Percentiles rank a stretch among this genome's conserved stretches.
Evolutionary conservation across 352 stramenopile species (phyloP).

Genomic region (Phytophthora foliorum): DNA sequence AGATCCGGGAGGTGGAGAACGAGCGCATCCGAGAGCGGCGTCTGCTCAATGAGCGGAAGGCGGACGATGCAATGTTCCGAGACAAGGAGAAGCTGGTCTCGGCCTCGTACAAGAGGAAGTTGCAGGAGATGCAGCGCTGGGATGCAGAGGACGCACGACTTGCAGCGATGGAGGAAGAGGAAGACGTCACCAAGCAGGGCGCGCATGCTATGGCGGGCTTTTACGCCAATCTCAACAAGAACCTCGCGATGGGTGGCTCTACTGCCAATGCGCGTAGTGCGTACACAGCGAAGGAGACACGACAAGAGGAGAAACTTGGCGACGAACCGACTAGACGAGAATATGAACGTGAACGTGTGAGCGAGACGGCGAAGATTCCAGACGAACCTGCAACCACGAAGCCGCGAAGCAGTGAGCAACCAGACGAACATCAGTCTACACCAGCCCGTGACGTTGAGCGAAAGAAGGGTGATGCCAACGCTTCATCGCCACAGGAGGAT

Average conservation of each 20-base stretch:
- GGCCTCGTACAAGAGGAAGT: slow-evolving; percentile 92
- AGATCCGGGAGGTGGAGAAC: slow-evolving; percentile 91
- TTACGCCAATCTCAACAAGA: slow-evolving; percentile 94
- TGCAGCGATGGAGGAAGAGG: slow-evolving; percentile 66
- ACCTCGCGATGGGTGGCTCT: slow-evolving; percentile 92
- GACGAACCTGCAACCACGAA: slow-evolving; percentile 34
- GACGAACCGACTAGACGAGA: slow-evolving; percentile 12
- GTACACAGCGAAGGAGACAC: slow-evolving; percentile 71
- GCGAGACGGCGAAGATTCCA: not conserved
- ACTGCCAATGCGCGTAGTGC: slow-evolving; percentile 76
- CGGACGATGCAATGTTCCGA: slow-evolving; percentile 83
- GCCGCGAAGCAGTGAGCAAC: slow-evolving; percentile 14
- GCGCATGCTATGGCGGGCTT: slow-evolving; percentile 87
- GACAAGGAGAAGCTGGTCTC: slow-evolving; percentile 94
- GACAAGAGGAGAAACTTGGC: slow-evolving; percentile 8
- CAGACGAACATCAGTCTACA: slow-evolving; percentile 15
- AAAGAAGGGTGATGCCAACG: slow-evolving; percentile 2
- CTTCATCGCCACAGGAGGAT: slow-evolving; percentile 8
- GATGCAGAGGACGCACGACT: slow-evolving; percentile 82
- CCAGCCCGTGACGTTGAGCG: slow-evolving; percentile 6
- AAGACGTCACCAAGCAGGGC: slow-evolving; percentile 83
- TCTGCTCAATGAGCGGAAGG: slow-evolving; percentile 86
- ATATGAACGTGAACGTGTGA: slow-evolving; percentile 1
- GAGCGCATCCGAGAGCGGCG: slow-evolving; percentile 90
- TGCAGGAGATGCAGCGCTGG: slow-evolving; percentile 92